phyloP scores from a whole-genome alignment of 2,329 filamentous ascomycete species.

The Ilyonectria destructans region DNA sequence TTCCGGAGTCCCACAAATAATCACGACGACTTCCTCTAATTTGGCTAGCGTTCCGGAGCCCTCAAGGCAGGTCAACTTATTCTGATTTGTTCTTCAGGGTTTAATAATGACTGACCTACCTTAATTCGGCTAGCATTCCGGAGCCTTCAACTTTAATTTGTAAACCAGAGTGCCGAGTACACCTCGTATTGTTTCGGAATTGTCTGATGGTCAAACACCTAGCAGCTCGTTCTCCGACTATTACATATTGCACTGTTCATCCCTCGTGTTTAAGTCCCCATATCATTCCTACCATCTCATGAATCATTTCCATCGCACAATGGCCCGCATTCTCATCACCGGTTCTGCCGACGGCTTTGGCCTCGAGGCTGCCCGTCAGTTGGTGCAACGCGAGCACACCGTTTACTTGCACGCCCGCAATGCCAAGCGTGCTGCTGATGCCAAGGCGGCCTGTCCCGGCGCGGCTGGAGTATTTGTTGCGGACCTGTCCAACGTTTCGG shows the following conservation, averaged over 20 bases:
- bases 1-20: no score
- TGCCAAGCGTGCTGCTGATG: slow-evolving; percentile 37
- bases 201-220: not conserved
- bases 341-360: slow-evolving; percentile 43
- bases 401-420: slow-evolving; percentile 41
- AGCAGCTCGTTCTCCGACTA: not conserved
- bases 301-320: not conserved
- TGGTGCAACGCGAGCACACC: slow-evolving; percentile 40
- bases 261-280: not conserved
- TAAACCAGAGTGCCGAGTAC: no score
- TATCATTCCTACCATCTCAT: not conserved
- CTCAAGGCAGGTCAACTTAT: not conserved
- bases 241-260: not conserved
- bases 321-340: slow-evolving; percentile 45
- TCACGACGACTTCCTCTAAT: not conserved
- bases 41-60: not conserved
- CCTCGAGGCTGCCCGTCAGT: slow-evolving; percentile 37
- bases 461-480: slow-evolving; percentile 34
- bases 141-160: not conserved
- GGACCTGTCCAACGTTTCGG: slow-evolving; percentile 35
- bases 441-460: slow-evolving; percentile 33
- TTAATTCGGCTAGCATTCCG: not conserved
- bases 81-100: not conserved
- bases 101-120: not conserved
- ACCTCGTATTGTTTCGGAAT: not conserved